Percentiles rank a stretch among this genome's conserved stretches.
phyloP scores from a whole-genome alignment of 371 early-diverging fungal genomes.

The Mucor sp. region DNA sequence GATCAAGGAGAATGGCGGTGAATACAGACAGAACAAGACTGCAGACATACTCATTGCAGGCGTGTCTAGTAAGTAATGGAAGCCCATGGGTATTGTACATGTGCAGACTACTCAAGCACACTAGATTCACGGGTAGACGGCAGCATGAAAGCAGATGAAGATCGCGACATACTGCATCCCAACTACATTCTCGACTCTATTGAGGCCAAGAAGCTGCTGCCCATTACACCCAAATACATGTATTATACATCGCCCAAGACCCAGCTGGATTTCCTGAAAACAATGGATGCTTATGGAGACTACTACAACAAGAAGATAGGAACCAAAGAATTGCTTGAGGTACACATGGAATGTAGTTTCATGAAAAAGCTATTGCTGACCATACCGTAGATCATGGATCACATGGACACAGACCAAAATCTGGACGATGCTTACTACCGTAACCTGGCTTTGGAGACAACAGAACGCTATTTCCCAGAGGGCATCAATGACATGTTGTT shows the following conservation, averaged over 20 bases:
- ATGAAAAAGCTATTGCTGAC: neutral
- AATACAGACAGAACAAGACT: conserved; percentile 50
- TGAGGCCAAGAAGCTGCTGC: conserved; percentile 43
- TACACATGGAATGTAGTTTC: neutral
- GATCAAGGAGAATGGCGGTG: conserved; percentile 68
- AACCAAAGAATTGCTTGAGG: neutral
- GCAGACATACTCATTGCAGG: conserved; percentile 51
- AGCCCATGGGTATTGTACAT: neutral
- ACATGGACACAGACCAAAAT: neutral
- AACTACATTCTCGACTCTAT: conserved; percentile 68
- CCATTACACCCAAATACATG: conserved; percentile 68
- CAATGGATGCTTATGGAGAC: conserved; percentile 72
- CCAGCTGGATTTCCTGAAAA: conserved; percentile 36
- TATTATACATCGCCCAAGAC: conserved; percentile 56
- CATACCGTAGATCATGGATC: neutral
- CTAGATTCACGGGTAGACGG: conserved; percentile 52
- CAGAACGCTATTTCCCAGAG: conserved; percentile 32
- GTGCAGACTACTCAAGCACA: neutral
- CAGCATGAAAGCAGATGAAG: conserved; percentile 42
- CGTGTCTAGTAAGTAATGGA: conserved; percentile 34
- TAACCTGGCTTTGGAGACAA: conserved; percentile 20
- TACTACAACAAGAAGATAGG: conserved; percentile 53
- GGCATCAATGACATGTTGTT: conserved; percentile 36
- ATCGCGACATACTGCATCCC: conserved; percentile 52
- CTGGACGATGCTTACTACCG: neutral